A percentile compares a stretch with the other conserved stretches of the same genome.
phyloP scores from a whole-genome alignment of 345 rosid genomes.

The Pseudoturritis turrita region DNA sequence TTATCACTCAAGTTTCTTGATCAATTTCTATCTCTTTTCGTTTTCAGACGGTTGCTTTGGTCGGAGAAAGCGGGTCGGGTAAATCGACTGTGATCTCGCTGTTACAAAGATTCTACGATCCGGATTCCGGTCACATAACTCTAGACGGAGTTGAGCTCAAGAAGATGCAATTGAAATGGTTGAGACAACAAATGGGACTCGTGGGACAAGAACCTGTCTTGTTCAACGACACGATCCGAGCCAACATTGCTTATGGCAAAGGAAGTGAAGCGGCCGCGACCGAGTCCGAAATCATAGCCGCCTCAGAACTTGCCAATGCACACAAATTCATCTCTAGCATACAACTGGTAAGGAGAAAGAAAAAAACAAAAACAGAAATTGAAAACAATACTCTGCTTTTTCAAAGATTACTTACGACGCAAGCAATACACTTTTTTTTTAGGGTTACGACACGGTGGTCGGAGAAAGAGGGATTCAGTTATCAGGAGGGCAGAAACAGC shows the following conservation, averaged over 20 bases:
- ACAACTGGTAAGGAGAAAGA: slow-evolving; percentile 36
- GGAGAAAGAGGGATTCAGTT: slow-evolving; percentile 74
- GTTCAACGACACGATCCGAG: slow-evolving; percentile 56
- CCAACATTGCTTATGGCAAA: slow-evolving; percentile 76
- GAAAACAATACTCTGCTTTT: neutral
- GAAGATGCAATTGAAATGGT: slow-evolving; percentile 55
- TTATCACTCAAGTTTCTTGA: neutral
- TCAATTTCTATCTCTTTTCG: neutral
- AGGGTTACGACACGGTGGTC: slow-evolving; percentile 67
- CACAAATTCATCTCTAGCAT: slow-evolving; percentile 55
- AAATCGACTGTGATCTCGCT: slow-evolving; percentile 63
- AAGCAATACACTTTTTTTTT: neutral
- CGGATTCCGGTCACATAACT: slow-evolving; percentile 53
- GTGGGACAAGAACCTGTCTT: slow-evolving; percentile 70
- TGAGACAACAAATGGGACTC: slow-evolving; percentile 70
- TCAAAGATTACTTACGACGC: neutral
- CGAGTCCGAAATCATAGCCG: slow-evolving; percentile 57
- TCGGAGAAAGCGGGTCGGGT: slow-evolving; percentile 82
- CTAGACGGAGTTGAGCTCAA: slow-evolving; percentile 62
- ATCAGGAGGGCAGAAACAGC: slow-evolving; percentile 79
- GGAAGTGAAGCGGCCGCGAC: slow-evolving; percentile 40
- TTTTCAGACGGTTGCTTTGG: slow-evolving; percentile 61
- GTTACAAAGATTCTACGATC: slow-evolving; percentile 66
- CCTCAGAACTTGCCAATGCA: slow-evolving; percentile 68
- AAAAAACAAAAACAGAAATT: neutral